These are phyloP conservation scores for Pulveroboletus sp. DNA, from an alignment of 768 basidiomycete species.

Conservation along the genomic window DNA sequence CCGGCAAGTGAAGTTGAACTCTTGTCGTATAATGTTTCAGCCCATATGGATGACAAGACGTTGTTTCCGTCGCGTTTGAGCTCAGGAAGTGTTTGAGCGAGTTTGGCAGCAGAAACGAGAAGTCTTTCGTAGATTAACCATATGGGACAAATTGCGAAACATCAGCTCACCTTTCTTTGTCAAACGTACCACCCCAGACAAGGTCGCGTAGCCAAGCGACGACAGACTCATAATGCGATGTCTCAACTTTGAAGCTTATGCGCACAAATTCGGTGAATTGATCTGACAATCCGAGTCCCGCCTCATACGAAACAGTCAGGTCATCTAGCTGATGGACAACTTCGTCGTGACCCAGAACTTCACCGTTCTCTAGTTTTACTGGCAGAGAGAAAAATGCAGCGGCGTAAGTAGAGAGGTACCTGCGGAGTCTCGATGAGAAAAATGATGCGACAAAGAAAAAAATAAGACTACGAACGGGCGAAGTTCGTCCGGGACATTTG, in stretches of 20 bases:
- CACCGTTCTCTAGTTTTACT: constrained; percentile 65
- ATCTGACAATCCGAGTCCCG: constrained; percentile 57
- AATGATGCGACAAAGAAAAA: neutral
- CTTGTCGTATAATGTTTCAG: constrained; percentile 61
- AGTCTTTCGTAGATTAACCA: constrained; percentile 45
- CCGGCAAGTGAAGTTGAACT: constrained; percentile 65
- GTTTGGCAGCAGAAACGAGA: constrained; percentile 80
- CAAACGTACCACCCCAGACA: constrained; percentile 69
- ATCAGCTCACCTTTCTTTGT: constrained; percentile 63
- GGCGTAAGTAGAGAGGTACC: constrained; percentile 75
- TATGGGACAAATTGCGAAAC: neutral
- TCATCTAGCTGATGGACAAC: constrained; percentile 88
- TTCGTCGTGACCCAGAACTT: constrained; percentile 75
- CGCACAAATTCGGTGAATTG: constrained; percentile 73
- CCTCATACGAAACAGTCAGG: constrained; percentile 85
- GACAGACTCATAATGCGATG: constrained; percentile 70
- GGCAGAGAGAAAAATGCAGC: constrained; percentile 88
- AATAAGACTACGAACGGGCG: constrained; percentile 51
- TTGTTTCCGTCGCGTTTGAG: constrained; percentile 85
- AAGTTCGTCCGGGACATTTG: constrained; percentile 65
- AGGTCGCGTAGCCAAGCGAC: constrained; percentile 85
- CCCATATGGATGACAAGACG: constrained; percentile 69
- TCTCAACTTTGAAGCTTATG: constrained; percentile 82
- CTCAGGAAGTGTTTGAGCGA: constrained; percentile 85
- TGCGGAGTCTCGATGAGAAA: constrained; percentile 29